Conservation (phyloP, 352 stramenopile genomes). For the Globisporangium parvum region DNA sequence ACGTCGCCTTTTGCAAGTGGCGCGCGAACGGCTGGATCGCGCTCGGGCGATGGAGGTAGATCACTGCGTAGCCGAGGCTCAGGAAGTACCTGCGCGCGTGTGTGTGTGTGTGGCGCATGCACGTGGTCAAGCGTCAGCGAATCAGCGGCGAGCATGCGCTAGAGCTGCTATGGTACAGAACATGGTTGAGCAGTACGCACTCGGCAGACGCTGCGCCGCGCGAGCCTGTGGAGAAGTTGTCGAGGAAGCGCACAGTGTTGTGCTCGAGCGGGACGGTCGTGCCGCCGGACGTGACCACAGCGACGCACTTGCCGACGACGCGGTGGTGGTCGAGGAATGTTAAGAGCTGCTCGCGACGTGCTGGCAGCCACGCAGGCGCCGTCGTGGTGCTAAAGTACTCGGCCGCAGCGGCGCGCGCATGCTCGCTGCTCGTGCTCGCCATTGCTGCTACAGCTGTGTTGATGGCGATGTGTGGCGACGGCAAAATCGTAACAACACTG, state of each 20-base stretch:
- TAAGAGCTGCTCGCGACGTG: slow-evolving; percentile 37
- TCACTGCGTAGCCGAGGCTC: slow-evolving; percentile 91
- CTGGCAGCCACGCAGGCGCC: slow-evolving; percentile 26
- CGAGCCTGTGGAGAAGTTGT: slow-evolving; percentile 97
- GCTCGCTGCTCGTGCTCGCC: not conserved
- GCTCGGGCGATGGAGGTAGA: slow-evolving; percentile 93
- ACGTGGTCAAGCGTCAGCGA: no score
- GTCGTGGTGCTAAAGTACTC: slow-evolving; percentile 54
- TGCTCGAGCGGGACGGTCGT: slow-evolving; percentile 94
- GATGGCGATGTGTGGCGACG: no score
- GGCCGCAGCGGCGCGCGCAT: slow-evolving; percentile 23
- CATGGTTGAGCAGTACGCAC: slow-evolving; percentile 18
- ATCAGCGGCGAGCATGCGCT: no score
- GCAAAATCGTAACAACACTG: no score
- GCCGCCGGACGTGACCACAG: slow-evolving; percentile 93
- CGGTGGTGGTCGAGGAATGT: slow-evolving; percentile 62
- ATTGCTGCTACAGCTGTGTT: no score
- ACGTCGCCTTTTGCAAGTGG: slow-evolving; percentile 54
- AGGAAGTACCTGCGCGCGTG: slow-evolving; percentile 78
- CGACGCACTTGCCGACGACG: slow-evolving; percentile 75
- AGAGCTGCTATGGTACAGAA: not conserved
- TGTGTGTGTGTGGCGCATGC: no score
- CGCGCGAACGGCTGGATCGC: slow-evolving; percentile 82
- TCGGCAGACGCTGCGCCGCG: slow-evolving; percentile 80
- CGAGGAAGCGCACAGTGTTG: slow-evolving; percentile 94